Conservation (phyloP, 306 rosid species). For the Trifolium fragiferum region DNA sequence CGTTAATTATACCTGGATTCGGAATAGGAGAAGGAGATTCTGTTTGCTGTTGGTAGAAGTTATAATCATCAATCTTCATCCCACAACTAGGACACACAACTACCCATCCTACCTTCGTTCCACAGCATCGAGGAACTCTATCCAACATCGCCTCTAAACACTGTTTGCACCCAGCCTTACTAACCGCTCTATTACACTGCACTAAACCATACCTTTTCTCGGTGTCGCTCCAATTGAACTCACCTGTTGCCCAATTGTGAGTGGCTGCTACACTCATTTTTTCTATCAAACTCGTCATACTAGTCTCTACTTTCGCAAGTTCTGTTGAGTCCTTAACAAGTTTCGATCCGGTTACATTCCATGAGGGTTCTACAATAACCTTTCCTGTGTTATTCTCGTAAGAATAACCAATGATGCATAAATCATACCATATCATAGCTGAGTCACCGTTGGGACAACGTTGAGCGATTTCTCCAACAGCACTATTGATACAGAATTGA, state of each 20-base stretch:
- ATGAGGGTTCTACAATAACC: not conserved
- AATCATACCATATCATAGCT: constrained; percentile 32
- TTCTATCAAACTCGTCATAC: constrained; percentile 24
- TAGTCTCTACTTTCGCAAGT: not conserved
- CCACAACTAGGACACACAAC: constrained; percentile 37
- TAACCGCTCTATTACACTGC: constrained; percentile 36
- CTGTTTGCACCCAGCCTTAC: not conserved
- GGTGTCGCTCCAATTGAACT: not conserved
- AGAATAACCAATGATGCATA: constrained; percentile 36
- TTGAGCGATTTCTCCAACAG: not conserved
- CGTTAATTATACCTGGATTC: constrained; percentile 12
- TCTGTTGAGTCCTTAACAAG: constrained; percentile 1
- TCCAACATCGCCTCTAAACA: constrained; percentile 31
- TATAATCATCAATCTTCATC: constrained; percentile 22
- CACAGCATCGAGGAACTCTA: constrained; percentile 25
- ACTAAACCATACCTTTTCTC: constrained; percentile 36
- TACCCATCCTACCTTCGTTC: not conserved
- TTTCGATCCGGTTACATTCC: not conserved
- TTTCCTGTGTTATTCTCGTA: constrained; percentile 1
- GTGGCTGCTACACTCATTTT: not conserved
- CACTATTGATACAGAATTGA: constrained; percentile 40
- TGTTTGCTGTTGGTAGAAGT: constrained; percentile 16
- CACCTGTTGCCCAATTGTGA: not conserved
- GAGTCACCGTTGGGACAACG: constrained; percentile 19
- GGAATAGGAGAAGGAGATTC: constrained; percentile 15